phyloP scores from a whole-genome alignment of 495 filamentous ascomycete species.

The Penicillium subrubescens region DNA sequence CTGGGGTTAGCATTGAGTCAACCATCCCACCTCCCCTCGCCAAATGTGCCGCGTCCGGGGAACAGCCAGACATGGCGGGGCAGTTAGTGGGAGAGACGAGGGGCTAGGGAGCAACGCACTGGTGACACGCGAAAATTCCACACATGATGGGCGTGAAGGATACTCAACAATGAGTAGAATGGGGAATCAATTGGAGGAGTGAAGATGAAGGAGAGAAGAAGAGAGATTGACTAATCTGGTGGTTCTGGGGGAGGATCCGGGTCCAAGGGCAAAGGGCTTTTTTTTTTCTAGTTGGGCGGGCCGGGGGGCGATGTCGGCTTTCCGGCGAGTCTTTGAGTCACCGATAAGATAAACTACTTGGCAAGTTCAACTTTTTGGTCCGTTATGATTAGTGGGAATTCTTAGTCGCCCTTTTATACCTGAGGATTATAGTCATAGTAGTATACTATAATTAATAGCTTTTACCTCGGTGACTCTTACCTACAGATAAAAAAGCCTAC shows the following conservation, averaged over 20 bases:
- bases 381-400: background rate
- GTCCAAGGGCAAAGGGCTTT: constrained; percentile 22
- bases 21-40: constrained; percentile 2
- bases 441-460: background rate
- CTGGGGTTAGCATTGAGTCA: constrained; percentile 29
- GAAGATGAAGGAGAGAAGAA: constrained; percentile 11
- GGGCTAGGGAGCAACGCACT: constrained; percentile 56
- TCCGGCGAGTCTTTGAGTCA: constrained; percentile 38
- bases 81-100: constrained; percentile 6
- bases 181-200: constrained; percentile 11
- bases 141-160: constrained; percentile 50
- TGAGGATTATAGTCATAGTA: background rate
- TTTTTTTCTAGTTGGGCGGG: constrained; percentile 42
- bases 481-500: background rate
- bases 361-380: background rate
- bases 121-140: constrained; percentile 95
- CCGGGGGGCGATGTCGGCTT: constrained; percentile 49
- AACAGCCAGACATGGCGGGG: constrained; percentile 15
- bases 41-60: constrained; percentile 10
- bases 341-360: constrained; percentile 48
- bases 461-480: background rate
- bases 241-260: constrained; percentile 21
- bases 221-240: constrained; percentile 26
- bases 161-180: constrained; percentile 14
- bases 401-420: background rate